phyloP scores from a whole-genome alignment of 163 green algal genomes.

The Volvox carteri region DNA sequence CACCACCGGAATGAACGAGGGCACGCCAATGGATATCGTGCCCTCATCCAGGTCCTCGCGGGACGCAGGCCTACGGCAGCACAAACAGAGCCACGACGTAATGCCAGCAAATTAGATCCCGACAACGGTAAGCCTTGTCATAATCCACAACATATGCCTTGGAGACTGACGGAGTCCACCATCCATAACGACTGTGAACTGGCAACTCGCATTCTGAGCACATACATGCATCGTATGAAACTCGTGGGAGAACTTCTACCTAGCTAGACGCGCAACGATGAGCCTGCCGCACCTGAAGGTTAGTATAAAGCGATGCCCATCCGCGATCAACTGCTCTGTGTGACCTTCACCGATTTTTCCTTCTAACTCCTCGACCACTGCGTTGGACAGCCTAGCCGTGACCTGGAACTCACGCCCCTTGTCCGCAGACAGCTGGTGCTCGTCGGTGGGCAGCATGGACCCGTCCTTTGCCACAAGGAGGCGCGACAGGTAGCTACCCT shows the following conservation, averaged over 20 bases:
- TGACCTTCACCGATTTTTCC: not conserved
- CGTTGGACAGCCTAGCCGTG: not conserved
- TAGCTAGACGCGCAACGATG: too few relatives aligned
- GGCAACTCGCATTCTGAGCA: too few relatives aligned
- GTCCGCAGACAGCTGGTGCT: constrained; percentile 2
- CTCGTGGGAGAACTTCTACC: too few relatives aligned
- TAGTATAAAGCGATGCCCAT: constrained; percentile 23
- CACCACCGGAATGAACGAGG: constrained; percentile 52
- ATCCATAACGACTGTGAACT: too few relatives aligned
- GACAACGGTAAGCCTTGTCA: too few relatives aligned
- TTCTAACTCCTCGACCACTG: constrained; percentile 15
- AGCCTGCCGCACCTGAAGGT: constrained; percentile 50
- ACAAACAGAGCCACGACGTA: not conserved
- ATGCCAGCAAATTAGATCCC: too few relatives aligned
- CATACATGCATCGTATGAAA: too few relatives aligned
- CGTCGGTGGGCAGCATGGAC: constrained; percentile 50
- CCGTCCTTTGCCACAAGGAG: constrained; percentile 38
- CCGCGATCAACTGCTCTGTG: not conserved
- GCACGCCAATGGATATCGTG: constrained; percentile 64
- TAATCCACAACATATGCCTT: too few relatives aligned
- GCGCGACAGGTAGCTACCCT: constrained; percentile 41
- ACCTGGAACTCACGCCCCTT: constrained; percentile 46
- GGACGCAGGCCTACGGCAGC: constrained; percentile 49
- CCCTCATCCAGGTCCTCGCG: constrained; percentile 60
- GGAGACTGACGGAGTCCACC: too few relatives aligned